phyloP scores from a whole-genome alignment of 1,284 basidiomycete species.

The Cutaneotrichosporon sp. region DNA sequence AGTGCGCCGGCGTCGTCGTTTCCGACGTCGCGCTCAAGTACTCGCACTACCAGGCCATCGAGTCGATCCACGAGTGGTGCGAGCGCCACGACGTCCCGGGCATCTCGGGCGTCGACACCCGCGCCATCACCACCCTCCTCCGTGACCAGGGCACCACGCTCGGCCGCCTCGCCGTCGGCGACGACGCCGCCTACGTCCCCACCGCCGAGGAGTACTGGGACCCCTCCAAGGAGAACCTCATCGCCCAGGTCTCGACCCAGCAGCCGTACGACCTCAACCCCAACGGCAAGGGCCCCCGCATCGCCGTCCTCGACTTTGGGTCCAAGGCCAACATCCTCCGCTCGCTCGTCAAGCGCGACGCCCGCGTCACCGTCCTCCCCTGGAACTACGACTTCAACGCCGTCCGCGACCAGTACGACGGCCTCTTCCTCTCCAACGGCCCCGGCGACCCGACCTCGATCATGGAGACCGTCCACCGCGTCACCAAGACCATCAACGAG shows the following conservation, averaged over 20 bases:
- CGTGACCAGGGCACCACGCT: slow-evolving; percentile 98
- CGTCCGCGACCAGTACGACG: slow-evolving; percentile 87
- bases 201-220: slow-evolving; percentile 80
- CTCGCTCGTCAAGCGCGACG: slow-evolving; percentile 84
- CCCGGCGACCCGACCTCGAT: slow-evolving; percentile 92
- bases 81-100: slow-evolving; percentile 85
- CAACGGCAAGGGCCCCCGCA: slow-evolving; percentile 73
- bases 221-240: slow-evolving; percentile 87
- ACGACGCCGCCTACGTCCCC: slow-evolving; percentile 68
- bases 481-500: slow-evolving; percentile 77
- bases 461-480: slow-evolving; percentile 77
- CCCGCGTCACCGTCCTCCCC: slow-evolving; percentile 90
- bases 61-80: slow-evolving; percentile 93
- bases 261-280: slow-evolving; percentile 84
- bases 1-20: slow-evolving; percentile 91
- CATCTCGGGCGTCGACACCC: slow-evolving; percentile 95
- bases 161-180: slow-evolving; percentile 82
- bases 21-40: slow-evolving; percentile 93
- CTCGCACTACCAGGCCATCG: slow-evolving; percentile 91
- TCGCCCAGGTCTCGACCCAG: slow-evolving; percentile 88
- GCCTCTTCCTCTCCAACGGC: slow-evolving; percentile 94
- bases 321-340: slow-evolving; percentile 97
- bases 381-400: slow-evolving; percentile 97
- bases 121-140: slow-evolving; percentile 89
- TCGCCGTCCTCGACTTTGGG: slow-evolving; percentile 96